Evolutionary conservation across 2,329 filamentous ascomycete species (phyloP), one percentile per base, ranked within the genome.

Genomic region (Colletotrichum limetticola): DNA sequence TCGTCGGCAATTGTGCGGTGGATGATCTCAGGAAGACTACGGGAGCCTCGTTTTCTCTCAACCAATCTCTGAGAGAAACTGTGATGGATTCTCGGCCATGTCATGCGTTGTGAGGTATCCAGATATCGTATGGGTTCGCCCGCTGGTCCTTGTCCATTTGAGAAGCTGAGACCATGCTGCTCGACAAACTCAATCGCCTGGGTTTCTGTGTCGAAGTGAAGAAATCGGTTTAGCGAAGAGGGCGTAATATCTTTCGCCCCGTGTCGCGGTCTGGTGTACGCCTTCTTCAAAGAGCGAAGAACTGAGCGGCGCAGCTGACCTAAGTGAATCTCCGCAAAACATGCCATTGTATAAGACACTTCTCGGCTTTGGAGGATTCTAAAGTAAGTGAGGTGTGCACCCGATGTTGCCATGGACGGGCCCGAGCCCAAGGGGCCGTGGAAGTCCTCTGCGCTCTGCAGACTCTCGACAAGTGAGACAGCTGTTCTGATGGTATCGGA

Each of bases 311-410:
- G 89, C 37, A 92, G 83, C 46, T 86, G 84, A 53, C 89, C 88
- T 71, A 93, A 92, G 77, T 92, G 90, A n/a, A 91, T 89, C 77
- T 93, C 91, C 7, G 91, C 91, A 72, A 93, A 88, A 76, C 91
- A 93, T 16, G 91, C 91, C 90, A 93, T 92, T 1, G 90, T 92
- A 77, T 93, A 93, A 0, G 91, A 92, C 2, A 92, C 87, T 19
- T 84, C 81, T 0, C 84, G 82, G 53, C 87, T 85, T 75, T 89
- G 85, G 32, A 93, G 83, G 60, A 93, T 90, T 28, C 86, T 84
- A 77, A 93, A 92, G 78, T 89, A 92, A 22, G 87, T 85, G 28
- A 85, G 82, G 57, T 86, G 89, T 6, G 85, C 84, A 24, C 86
- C 85, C 53, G 87, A 83, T 2, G 88, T 86, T 12, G 87, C 86